Evolutionary conservation across 495 filamentous ascomycete species (phyloP), one percentile per base, ranked within the genome.

Genomic region (Poronia punctata): DNA sequence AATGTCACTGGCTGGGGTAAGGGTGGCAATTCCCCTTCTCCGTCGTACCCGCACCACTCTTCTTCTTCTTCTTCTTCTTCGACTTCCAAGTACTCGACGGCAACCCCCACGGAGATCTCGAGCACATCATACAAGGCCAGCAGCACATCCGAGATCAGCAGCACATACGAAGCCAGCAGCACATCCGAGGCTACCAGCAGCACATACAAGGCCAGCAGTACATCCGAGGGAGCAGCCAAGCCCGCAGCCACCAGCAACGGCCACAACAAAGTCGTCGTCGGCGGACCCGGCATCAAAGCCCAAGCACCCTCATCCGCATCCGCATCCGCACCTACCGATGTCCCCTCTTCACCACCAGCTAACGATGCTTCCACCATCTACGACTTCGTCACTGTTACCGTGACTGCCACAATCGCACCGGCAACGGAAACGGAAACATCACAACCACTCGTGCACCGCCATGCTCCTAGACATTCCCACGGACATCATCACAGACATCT

Each of bases 351-450:
- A n/a, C n/a, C n/a, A n/a, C n/a, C n/a, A n/a, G n/a, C n/a, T n/a
- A n/a, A n/a, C 36, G 18, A 67, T 40, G 48, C 60, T 36, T 74
- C 70, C 57, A 83, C 78, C 4, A 64, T 81, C 33, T 70, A 68
- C 49, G 70, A 64, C 42, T 70, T 74, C 45, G 57, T 74, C 17
- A 66, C 68, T 41, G 71, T 71, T 46, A 75, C 70, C 50, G 50
- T 49, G 22, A 52, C 50, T 20, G 54, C 51, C 32, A 54, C 49
- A 21, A 33, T 46, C 11, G 7, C 18, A 16, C 39, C 56, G 4
- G 50, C 35, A 19, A 7, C 34, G 17, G 54, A 28, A 14, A 27
- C 55, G 5, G 26, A 30, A 6, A 14, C 42, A 20, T 38, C 42
- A n/a, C 30, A 41, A 11, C 33, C 30, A 27, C 25, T 23, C 11